Evolutionary conservation across 2,329 filamentous ascomycete genomes (phyloP), one percentile per base, ranked within the genome.

Genomic region (Cucurbitaria berberidis): DNA sequence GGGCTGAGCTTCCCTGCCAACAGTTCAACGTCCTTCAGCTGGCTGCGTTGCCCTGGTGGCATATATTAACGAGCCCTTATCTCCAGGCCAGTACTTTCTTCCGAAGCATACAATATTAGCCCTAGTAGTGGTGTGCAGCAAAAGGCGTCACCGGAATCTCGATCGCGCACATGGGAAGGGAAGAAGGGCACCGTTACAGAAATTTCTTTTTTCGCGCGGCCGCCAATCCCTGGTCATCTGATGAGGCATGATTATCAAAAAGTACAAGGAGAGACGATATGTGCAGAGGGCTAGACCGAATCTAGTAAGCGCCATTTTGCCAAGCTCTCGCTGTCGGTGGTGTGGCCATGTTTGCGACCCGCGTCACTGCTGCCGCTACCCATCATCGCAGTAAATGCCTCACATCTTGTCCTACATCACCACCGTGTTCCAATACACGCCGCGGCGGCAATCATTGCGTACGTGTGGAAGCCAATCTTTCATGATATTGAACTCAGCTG

Each of bases 141-240:
- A n/a, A n/a, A 48, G 61, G 63, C 59, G 59, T 66, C 60, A 60
- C 62, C 61, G 55, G 57, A 62, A 63, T 62, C 55, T 44, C 48
- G 52, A 62, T 60, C 39, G 27, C 45, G 41, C 48, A 54, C 45
- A 52, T 42, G 49, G 39, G 43, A 51, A 35, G 50, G 46, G 18
- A 5, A 16, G 15, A 16, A 5, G 13, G 15, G 10, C 57, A 47
- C 61, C 64, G 60, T 65, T 64, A 41, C 39, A 56, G 34, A 45
- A 32, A 47, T 27, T 56, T 59, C 41, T 48, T 64, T 66, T 67
- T 68, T 62, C n/a, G n/a, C n/a, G 48, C 49, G 56, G 60, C 55
- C 51, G 43, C 59, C 60, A 63, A 53, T 59, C 48, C 52, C 39
- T 48, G 47, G 50, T 64, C 59, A 62, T 63, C 53, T 63, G 60